Evolutionary conservation across 345 rosid species (phyloP), one percentile per base, ranked within the genome.

Genomic region (Camelina sativa): DNA sequence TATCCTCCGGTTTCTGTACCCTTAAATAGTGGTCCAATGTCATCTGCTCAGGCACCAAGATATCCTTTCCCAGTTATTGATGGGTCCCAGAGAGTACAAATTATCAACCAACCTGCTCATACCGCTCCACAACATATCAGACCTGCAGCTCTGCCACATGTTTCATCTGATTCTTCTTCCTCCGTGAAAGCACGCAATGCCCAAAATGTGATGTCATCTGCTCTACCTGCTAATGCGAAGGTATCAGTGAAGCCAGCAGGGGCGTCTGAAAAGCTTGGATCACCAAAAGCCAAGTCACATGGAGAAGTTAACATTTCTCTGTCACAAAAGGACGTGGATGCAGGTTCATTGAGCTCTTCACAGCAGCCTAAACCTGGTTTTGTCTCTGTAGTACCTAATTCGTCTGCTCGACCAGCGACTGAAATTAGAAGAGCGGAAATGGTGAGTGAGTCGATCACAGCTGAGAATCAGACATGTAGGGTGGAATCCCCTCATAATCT

Each of bases 11-110:
- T 81, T 66, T 84, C 96, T 69, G 71, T 83, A 25, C 87, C 97
- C 5, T 30, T 87, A 76, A 59, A 87, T 23, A 80, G 82, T 80
- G 76, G 79, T 64, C 97, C 88, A 78, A 78, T 90, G 56, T 30
- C 88, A 6, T 78, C 81, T 69, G 69, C 90, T 79, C 99, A 89
- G 80, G 87, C 82, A 2, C 75, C 88, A 20, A 86, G 92, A 76
- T 85, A 62, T 75, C 89, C 78, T 60, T 84, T 80, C 73, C 32
- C 89, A 4, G 78, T 76, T 37, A 71, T 53, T 79, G 98, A 92
- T 69, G 85, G 82, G 47, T 74, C 88, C 35, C 96, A 85, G 80
- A 89, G 84, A 67, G 82, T 83, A 53, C 76, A 91, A 23, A 75
- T 80, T 55, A 67, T 76, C 66, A 87, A 84, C 75, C 76, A 92